Base-by-base conservation (phyloP, 179 eudicot genomes). In the Gypsophila paniculata region DNA sequence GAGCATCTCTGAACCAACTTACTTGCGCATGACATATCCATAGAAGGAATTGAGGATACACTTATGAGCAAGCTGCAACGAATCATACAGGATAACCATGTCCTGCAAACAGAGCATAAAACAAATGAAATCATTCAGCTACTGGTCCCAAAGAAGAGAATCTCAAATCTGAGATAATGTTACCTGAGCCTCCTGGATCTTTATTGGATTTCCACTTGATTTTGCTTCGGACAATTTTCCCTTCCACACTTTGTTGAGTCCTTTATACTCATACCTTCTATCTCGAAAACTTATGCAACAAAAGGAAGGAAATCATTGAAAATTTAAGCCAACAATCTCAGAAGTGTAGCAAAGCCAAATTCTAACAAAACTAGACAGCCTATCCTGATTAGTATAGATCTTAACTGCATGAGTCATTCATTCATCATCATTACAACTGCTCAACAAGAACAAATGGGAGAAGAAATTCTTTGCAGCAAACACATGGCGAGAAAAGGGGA, bases 11-110 rank as follows among this genome's bases (percentile, higher is more conserved):
- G 14, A 57, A 53, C 52, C 34, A 29, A 53, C 89, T 84, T 85
- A 94, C 99, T 94, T 94, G 77, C 99, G 97, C 99, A 94, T 94
- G 77, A 94, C 99, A 75, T 94, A 94, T 81, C 99, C 99, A 65
- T 94, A 94, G 72, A 94, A 94, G 65, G 99, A 94, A 85, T 94
- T 94, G 71, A 94, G 86, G 82, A 94, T 94, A 82, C 99, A 94
- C 77, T 94, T 94, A 61, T 94, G 99, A 80, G 99, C 99, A 78
- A 94, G 90, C 82, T 94, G 99, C 80, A 94, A 77, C 21, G 99
- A 94, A 87, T 94, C 99, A 84, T 91, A 94, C 18, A 94, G 85
- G 21, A 94, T 82, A 65, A 90, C 96, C 99, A 94, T 87, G 77
- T 94, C 96, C 99, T 94, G 89, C 74, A 85, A 74, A 68, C 59